These are phyloP conservation scores for Talaromyces funiculosus DNA, from an alignment of 2,329 filamentous ascomycete genomes.

Conservation along the genomic window DNA sequence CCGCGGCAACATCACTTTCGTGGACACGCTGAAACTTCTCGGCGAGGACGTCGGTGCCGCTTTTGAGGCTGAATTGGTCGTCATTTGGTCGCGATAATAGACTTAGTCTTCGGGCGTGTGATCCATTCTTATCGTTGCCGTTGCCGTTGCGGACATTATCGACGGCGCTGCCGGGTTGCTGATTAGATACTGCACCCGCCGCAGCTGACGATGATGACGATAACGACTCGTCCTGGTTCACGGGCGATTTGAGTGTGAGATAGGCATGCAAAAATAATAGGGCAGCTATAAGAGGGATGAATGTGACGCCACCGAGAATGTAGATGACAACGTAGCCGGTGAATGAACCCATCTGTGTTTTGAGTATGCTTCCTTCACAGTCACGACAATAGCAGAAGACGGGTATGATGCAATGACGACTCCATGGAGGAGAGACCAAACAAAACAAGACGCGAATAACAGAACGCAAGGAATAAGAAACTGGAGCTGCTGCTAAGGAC, in stretches of 20 bases:
- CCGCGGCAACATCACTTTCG: conserved; percentile 74
- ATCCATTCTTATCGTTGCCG: conserved; percentile 33
- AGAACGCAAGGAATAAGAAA: background rate
- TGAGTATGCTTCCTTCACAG: conserved; percentile 14
- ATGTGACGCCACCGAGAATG: conserved; percentile 79
- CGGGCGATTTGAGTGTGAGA: conserved; percentile 54
- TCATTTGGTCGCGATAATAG: conserved; percentile 53
- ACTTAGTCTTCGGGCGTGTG: conserved; percentile 9
- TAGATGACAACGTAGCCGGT: conserved; percentile 65
- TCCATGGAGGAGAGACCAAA: conserved; percentile 21
- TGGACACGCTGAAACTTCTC: conserved; percentile 58
- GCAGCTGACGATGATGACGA: conserved; percentile 17
- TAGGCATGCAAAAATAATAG: conserved; percentile 62
- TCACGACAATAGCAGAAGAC: conserved; percentile 16
- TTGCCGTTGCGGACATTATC: conserved; percentile 6
- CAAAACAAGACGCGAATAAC: background rate
- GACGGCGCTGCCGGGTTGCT: background rate
- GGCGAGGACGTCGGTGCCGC: conserved; percentile 53
- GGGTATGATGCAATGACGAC: conserved; percentile 26
- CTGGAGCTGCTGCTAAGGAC: background rate
- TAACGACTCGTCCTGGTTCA: conserved; percentile 14
- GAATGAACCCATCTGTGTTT: conserved; percentile 40
- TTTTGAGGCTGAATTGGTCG: conserved; percentile 59
- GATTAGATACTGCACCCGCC: background rate
- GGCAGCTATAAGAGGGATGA: conserved; percentile 66